Conservation (phyloP, 2,329 filamentous ascomycete species). For the Talaromyces piceae region DNA sequence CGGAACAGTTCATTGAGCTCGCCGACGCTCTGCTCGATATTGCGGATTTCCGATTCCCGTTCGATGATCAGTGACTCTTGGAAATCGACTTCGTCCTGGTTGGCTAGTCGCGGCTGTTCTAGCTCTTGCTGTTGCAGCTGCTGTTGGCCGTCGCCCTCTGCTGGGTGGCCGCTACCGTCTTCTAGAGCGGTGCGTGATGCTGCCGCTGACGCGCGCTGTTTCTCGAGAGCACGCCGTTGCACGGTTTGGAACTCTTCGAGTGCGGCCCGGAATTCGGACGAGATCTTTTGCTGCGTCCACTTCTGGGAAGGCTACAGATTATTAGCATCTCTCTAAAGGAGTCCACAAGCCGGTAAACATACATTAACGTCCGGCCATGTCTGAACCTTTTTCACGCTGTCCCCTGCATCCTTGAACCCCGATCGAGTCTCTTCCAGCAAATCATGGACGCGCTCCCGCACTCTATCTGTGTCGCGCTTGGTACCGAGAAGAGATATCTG, state of each 20-base stretch:
- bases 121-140: slow-evolving; percentile 55
- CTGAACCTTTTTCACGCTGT: slow-evolving; percentile 88
- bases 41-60: slow-evolving; percentile 92
- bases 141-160: slow-evolving; percentile 25
- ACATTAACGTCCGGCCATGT: slow-evolving; percentile 78
- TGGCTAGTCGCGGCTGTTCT: slow-evolving; percentile 70
- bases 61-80: slow-evolving; percentile 93
- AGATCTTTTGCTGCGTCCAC: slow-evolving; percentile 92
- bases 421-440: slow-evolving; percentile 78
- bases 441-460: slow-evolving; percentile 83
- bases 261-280: slow-evolving; percentile 82
- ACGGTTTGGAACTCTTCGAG: slow-evolving; percentile 86
- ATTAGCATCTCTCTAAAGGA: not conserved
- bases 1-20: slow-evolving; percentile 95
- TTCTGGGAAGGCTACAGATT: slow-evolving; percentile 75
- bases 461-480: slow-evolving; percentile 80
- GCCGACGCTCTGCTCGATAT: slow-evolving; percentile 92
- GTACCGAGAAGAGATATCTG: slow-evolving; percentile 83
- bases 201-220: slow-evolving; percentile 77
- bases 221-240: slow-evolving; percentile 85
- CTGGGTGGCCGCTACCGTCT: slow-evolving; percentile 38
- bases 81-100: slow-evolving; percentile 94
- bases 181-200: slow-evolving; percentile 77
- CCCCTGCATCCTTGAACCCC: slow-evolving; percentile 84
- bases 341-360: slow-evolving; percentile 23